A percentile compares a stretch with the other conserved stretches of the same genome.
Conservation (phyloP, 2,329 filamentous ascomycete species). For the Trichoderma sp. region DNA sequence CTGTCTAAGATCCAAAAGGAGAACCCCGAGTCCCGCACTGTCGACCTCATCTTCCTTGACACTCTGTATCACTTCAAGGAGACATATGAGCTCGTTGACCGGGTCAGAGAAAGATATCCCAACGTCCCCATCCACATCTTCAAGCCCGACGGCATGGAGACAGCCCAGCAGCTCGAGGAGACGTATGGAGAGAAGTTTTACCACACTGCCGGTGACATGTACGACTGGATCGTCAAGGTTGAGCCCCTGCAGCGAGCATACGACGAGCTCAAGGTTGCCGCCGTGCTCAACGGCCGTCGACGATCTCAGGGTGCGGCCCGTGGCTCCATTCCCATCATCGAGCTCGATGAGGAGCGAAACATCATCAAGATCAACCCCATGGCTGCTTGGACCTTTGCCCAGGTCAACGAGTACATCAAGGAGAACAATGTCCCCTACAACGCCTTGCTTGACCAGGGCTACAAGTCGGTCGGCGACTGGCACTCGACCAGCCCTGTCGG, state of each 20-base stretch:
- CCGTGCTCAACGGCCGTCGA: slow-evolving; percentile 87
- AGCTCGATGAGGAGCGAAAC: slow-evolving; percentile 82
- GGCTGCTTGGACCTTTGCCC: slow-evolving; percentile 87
- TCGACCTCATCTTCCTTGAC: slow-evolving; percentile 77
- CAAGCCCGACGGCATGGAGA: slow-evolving; percentile 76
- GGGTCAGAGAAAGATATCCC: slow-evolving; percentile 73
- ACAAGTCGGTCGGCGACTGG: slow-evolving; percentile 98
- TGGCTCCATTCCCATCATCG: slow-evolving; percentile 84
- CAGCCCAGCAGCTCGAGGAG: slow-evolving; percentile 71
- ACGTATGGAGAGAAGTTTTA: slow-evolving; percentile 81
- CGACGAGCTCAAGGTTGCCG: slow-evolving; percentile 78
- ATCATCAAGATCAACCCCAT: slow-evolving; percentile 97
- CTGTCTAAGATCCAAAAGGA: slow-evolving; percentile 69
- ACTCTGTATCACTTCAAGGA: slow-evolving; percentile 80
- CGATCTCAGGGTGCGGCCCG: slow-evolving; percentile 91
- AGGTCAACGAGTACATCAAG: slow-evolving; percentile 84
- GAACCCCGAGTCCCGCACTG: slow-evolving; percentile 56
- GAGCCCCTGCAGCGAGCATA: slow-evolving; percentile 94
- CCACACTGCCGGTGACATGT: slow-evolving; percentile 81
- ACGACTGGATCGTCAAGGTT: slow-evolving; percentile 97
- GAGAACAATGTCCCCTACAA: slow-evolving; percentile 93
- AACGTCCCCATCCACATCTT: slow-evolving; percentile 81
- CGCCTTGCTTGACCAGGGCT: slow-evolving; percentile 83
- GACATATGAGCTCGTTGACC: slow-evolving; percentile 70
- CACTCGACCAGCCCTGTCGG: slow-evolving; percentile 90